Evolutionary conservation across 2,329 filamentous ascomycete genomes (phyloP), one percentile per base, ranked within the genome.

Genomic region (Nigrospora sphaerica): DNA sequence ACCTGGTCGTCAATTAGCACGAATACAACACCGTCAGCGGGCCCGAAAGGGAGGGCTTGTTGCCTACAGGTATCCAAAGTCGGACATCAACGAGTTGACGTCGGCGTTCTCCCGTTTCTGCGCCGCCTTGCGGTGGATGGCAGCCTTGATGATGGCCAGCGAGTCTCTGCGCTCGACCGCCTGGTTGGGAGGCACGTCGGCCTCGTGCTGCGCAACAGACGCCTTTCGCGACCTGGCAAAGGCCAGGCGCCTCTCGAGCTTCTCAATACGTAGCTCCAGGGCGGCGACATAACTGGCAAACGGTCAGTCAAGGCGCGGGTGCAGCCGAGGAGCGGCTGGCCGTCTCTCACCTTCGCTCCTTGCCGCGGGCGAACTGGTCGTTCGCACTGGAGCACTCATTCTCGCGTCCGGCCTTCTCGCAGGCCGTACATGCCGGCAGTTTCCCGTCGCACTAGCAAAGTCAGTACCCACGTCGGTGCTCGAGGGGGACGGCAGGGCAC

Each of bases 291-390:
- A 98, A 67, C 83, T 86, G 47, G 13, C 32, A 16, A 31, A 13
- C 10, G 5, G 7, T 32, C 44, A 16, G 38, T 18, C 44, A 18
- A 45, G 44, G 45, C 42, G 47, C 49, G 35, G 16, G 38, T 18
- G 17, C 35, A 31, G 13, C 13, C 23, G 32, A 52, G 46, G 31
- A n/a, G n/a, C n/a, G 17, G 18, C 11, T 28, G 28, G 37, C 28
- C 18, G 5, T 13, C 32, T 57, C 67, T 48, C 55, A 82, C 82
- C 91, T 97, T 59, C 92, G 78, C 62, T 97, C 93, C 66, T 97
- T 97, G 50, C 93, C 93, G 52, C 90, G 79, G 1, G 92, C 91
- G 66, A 96, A 97, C 63, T 96, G 90, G 61, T 97, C 92, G 59
- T 95, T 96, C 9, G 90, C 91, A 46, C 90, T 90, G 7, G 90